Base-by-base conservation (phyloP, 116 monocot genomes). In the Cymodocea nodosa region DNA sequence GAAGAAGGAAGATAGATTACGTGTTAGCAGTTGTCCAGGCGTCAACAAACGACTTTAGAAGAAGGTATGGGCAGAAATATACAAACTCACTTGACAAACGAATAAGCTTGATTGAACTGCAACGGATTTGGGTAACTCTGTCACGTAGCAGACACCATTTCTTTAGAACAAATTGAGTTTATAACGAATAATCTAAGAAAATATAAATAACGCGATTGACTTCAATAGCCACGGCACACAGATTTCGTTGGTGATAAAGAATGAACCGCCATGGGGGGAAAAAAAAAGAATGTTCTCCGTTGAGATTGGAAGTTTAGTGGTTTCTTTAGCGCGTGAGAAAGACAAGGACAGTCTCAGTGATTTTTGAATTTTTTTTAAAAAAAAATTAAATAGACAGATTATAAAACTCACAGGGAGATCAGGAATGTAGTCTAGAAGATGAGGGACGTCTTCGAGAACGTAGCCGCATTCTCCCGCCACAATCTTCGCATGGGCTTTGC, bases 361-460 rank as follows among this genome's bases (percentile, higher is more conserved):
- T 30, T 30, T n/a, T 3, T 30, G 30, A 30, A 30, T 3, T 30
- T 30, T 30, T 30, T 30, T 30, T 30, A 30, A 30, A 30, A 30
- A 30, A 30, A 30, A 30, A 1, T 30, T 3, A 30, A 30, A 30
- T 30, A 30, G 30, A 30, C 44, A 44, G 8, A 44, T 39, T 6
- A 44, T 10, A 44, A n/a, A 67, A 64, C 77, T 48, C 69, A 90
- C 90, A 51, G 71, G 77, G 39, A 90, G 76, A 35, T 73, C 59
- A 6, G 70, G 66, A 20, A 90, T 74, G 67, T 83, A 90, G 68
- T 86, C 90, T 20, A 70, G 67, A 39, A 90, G 58, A 60, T 86
- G 90, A 0, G 90, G 90, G 23, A 90, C 90, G 63, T 90, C 90
- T 68, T 90, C 86, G 22, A 86, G 79, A 50, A 81, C 81, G 49